Evolutionary conservation across 2,329 filamentous ascomycete genomes (phyloP).

Genomic region (Aspergillus awamori): DNA sequence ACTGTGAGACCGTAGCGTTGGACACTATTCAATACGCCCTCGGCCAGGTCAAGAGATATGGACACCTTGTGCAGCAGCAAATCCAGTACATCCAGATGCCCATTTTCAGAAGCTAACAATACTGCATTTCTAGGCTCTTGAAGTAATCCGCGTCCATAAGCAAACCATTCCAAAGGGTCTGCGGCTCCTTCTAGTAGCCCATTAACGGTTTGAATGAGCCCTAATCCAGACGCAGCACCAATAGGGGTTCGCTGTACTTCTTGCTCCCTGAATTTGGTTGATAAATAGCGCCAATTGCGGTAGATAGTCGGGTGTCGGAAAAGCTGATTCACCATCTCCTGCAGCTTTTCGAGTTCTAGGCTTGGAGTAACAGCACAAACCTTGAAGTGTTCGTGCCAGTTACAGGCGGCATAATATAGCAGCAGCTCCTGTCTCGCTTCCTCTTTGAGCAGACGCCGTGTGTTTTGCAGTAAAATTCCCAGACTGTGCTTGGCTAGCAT

Average conservation of each 20-base stretch:
- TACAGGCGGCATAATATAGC: neutral
- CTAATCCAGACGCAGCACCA: neutral
- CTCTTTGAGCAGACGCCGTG: neutral
- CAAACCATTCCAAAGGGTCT: neutral
- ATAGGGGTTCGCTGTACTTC: neutral
- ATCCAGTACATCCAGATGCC: neutral
- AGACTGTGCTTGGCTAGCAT: neutral
- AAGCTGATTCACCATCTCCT: neutral
- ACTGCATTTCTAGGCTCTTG: neutral
- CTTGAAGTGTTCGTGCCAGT: neutral
- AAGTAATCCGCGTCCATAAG: rapidly evolving
- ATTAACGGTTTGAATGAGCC: neutral
- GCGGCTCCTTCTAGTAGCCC: neutral
- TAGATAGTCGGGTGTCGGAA: neutral
- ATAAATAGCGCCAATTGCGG: neutral
- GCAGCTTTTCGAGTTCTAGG: neutral
- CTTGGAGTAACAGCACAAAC: neutral
- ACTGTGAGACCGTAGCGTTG: neutral
- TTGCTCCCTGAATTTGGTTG: neutral
- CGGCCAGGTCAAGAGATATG: neutral
- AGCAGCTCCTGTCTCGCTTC: neutral
- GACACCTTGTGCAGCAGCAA: neutral
- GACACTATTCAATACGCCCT: neutral
- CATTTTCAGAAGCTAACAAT: neutral
- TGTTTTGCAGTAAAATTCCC: neutral